Evolutionary conservation across 139 green algal species (phyloP), one percentile per base, ranked within the genome.

Genomic region (Auxenochlorella protothecoides): DNA sequence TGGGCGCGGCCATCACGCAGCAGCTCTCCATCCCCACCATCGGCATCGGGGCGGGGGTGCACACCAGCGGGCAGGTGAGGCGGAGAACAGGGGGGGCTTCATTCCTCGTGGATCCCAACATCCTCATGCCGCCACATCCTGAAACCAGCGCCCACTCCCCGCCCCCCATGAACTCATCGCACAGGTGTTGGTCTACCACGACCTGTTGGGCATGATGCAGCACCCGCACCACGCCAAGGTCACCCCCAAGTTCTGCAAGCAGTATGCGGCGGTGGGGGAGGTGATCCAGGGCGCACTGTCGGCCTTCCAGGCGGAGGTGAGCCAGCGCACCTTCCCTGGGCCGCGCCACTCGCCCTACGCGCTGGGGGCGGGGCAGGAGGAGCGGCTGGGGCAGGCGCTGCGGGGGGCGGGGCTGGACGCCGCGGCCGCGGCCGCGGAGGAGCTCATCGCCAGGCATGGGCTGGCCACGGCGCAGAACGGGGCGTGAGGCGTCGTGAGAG

Each of bases 161-260:
- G 27, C 27, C 27, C 27, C 27, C 27, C 27, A 44, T 44, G 27
- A 44, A 44, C 27, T 44, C 27, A 44, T 54, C 14, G 1, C 66
- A 69, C 88, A 97, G 92, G 96, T 99, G 71, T 83, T 99, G 60
- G 95, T 99, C 65, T 99, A 97, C 69, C 95, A 99, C 71, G 95
- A 99, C 83, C 78, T 99, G 73, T 83, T 99, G 66, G 95, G 95
- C 60, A 97, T 99, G 88, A 93, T 97, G 86, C 89, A 90, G 68
- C 95, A 99, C 78, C 95, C 95, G 8, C 95, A 99, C 81, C 90
- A 98, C 67, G 90, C 87, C 68, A 96, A 97, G 81, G 92, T 99
- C 54, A 96, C 93, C 4, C 95, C 95, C 66, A 97, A 97, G 80
- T 99, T 99, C 77, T 98, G 94, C 89, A 99, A 99, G 85, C 86